Evolutionary conservation across 495 filamentous ascomycete genomes (phyloP).

Genomic region (Aspergillus asperescens): DNA sequence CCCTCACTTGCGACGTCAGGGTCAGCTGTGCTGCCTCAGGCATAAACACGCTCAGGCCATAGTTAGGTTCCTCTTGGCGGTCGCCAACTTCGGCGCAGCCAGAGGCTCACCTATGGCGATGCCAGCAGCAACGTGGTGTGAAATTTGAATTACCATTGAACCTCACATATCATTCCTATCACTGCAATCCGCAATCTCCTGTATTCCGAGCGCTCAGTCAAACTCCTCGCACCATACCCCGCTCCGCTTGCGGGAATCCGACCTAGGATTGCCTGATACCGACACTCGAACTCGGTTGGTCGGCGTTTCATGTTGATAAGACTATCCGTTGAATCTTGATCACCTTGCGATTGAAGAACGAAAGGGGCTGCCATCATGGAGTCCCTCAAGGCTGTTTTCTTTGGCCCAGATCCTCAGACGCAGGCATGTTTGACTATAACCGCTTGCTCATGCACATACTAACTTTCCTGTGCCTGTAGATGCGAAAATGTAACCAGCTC

Average conservation of each 20-base stretch:
- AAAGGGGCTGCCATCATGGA: conserved; percentile 61
- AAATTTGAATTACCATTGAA: background rate
- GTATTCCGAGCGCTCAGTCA: background rate
- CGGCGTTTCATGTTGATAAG: background rate
- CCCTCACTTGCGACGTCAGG: background rate
- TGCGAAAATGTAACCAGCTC: conserved; percentile 91
- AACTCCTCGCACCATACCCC: background rate
- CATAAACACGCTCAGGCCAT: no score
- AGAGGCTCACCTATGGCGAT: background rate
- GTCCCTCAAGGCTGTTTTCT: conserved; percentile 78
- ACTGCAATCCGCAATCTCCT: background rate
- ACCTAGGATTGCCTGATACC: background rate
- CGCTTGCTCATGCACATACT: conserved; percentile 1
- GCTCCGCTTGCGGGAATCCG: background rate
- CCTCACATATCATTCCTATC: background rate
- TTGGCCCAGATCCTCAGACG: conserved; percentile 83
- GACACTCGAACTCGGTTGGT: background rate
- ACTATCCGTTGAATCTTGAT: background rate
- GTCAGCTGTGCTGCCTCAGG: background rate
- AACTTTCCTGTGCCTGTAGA: conserved; percentile 45
- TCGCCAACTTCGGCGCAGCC: background rate
- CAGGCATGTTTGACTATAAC: conserved; percentile 53
- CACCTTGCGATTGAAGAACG: background rate
- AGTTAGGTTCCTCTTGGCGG: conserved; percentile 5
- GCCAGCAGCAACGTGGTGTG: background rate